These are phyloP conservation scores for Psilocybe subaeruginosa DNA, from an alignment of 768 basidiomycete genomes.

Conservation along the genomic window DNA sequence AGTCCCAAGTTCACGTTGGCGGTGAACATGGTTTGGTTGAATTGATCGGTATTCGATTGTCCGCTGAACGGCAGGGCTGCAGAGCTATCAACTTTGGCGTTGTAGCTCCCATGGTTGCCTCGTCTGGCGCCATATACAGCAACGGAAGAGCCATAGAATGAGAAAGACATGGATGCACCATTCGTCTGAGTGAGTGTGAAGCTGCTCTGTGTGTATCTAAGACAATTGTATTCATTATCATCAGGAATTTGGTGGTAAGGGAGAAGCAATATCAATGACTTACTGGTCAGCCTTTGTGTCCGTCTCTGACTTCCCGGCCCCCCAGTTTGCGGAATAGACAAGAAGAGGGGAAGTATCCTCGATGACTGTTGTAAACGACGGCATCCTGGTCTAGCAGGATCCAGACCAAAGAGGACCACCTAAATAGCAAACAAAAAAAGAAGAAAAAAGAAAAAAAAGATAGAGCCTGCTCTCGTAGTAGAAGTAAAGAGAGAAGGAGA, in stretches of 20 bases:
- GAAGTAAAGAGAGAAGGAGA: background rate
- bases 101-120: conserved; percentile 46
- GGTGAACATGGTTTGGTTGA: conserved; percentile 14
- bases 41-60: background rate
- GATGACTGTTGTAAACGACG: conserved; percentile 24
- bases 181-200: conserved; percentile 37
- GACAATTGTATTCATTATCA: background rate
- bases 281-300: conserved; percentile 14
- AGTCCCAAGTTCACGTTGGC: conserved; percentile 26
- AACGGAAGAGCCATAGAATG: conserved; percentile 52
- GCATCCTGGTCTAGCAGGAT: conserved; percentile 19
- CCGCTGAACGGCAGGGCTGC: conserved; percentile 32
- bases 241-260: conserved; percentile 4
- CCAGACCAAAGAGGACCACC: background rate
- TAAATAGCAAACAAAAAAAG: background rate
- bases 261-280: background rate
- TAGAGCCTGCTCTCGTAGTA: conserved; percentile 1
- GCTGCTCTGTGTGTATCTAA: conserved; percentile 37
- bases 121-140: conserved; percentile 53
- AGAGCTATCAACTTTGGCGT: conserved; percentile 40
- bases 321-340: conserved; percentile 23
- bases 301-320: conserved; percentile 11
- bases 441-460: conserved; percentile 1
- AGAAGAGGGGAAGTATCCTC: conserved; percentile 30
- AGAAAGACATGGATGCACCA: conserved; percentile 37